A percentile compares a stretch with the other conserved stretches of the same genome.
These are phyloP conservation scores for Gonium pectorale DNA, from an alignment of 139 green algal genomes.

Conservation along the genomic window DNA sequence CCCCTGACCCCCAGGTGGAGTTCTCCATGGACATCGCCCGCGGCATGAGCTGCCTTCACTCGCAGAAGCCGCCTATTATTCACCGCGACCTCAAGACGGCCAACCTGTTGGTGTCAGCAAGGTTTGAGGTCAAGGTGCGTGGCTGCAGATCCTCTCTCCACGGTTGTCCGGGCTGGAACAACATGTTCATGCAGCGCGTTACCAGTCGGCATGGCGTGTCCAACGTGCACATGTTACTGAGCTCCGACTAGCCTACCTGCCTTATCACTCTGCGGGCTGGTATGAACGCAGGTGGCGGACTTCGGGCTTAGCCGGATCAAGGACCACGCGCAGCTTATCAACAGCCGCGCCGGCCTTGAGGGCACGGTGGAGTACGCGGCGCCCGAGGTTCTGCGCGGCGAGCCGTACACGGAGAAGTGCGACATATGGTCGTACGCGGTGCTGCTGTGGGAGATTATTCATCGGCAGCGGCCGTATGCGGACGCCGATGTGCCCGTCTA, in stretches of 20 bases:
- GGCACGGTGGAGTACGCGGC: constrained; percentile 76
- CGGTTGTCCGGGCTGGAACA: too few species aligned
- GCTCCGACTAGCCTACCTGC: too few species aligned
- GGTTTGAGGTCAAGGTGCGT: constrained; percentile 70
- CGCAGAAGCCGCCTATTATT: constrained; percentile 66
- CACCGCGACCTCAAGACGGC: constrained; percentile 72
- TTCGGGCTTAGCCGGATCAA: constrained; percentile 71
- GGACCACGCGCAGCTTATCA: constrained; percentile 64
- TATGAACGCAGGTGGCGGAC: constrained; percentile 63
- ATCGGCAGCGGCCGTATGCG: constrained; percentile 59
- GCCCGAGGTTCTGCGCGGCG: constrained; percentile 71
- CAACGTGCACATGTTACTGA: too few species aligned
- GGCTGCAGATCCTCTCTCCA: too few species aligned
- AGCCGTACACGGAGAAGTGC: constrained; percentile 71
- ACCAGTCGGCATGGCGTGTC: too few species aligned
- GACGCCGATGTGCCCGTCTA: constrained; percentile 65
- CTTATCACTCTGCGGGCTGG: too few species aligned
- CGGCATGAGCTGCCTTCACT: constrained; percentile 71
- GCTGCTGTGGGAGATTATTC: constrained; percentile 71
- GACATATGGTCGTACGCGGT: constrained; percentile 68
- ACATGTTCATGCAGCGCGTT: too few species aligned
- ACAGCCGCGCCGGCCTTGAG: constrained; percentile 55
- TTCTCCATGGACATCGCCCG: constrained; percentile 70
- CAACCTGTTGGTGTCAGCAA: constrained; percentile 72
- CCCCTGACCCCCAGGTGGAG: constrained; percentile 39